A percentile compares a stretch with the other conserved stretches of the same genome.
phyloP scores from a whole-genome alignment of 192 early-diverging fungal genomes.

The Entrophospora sp. region DNA sequence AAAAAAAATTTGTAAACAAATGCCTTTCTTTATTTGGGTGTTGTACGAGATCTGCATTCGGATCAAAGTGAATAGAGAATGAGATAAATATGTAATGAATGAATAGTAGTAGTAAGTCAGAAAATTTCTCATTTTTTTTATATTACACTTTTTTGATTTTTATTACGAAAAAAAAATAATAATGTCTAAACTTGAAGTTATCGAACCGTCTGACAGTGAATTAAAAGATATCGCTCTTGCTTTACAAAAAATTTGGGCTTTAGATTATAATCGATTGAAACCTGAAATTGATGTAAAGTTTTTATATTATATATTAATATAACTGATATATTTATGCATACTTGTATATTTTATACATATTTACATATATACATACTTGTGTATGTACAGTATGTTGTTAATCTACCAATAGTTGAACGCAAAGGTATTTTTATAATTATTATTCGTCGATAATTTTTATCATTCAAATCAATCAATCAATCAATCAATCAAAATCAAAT shows the following conservation, averaged over 20 bases:
- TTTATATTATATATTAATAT: neutral
- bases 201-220: constrained; percentile 7
- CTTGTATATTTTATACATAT: neutral
- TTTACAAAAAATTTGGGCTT: constrained; percentile 1
- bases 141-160: too few relatives aligned
- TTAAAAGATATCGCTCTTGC: neutral
- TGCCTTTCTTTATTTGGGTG: too few relatives aligned
- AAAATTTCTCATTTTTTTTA: too few relatives aligned
- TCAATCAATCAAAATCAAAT: neutral
- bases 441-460: neutral
- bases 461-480: neutral
- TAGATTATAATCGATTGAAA: constrained; percentile 11
- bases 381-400: neutral
- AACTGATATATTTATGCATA: neutral
- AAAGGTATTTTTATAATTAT: neutral
- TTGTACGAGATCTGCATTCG: too few relatives aligned
- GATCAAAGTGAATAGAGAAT: too few relatives aligned
- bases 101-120: too few relatives aligned
- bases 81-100: too few relatives aligned
- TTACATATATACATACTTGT: neutral
- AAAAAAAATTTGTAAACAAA: too few relatives aligned
- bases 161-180: too few relatives aligned
- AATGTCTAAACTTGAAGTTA: too few relatives aligned
- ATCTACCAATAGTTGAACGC: too few relatives aligned
- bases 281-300: constrained; percentile 8